Evolutionary conservation across 2,329 filamentous ascomycete genomes (phyloP).

Genomic region (Neonectria neomacrospora): DNA sequence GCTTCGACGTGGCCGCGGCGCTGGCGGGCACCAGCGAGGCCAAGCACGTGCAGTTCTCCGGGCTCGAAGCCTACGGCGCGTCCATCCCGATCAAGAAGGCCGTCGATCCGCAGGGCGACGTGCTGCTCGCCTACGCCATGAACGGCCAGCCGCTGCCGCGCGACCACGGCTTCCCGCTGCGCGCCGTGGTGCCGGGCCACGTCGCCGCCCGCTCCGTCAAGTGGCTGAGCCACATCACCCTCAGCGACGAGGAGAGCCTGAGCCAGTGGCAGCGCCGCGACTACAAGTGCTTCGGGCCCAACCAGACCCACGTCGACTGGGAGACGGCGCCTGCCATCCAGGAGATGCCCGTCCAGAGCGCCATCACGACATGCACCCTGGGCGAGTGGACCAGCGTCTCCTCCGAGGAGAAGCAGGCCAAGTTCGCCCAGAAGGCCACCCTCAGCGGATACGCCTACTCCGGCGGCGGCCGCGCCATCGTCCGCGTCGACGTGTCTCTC

Average conservation of each 20-base stretch:
- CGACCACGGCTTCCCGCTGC: conserved; percentile 74
- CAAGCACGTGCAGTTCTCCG: conserved; percentile 67
- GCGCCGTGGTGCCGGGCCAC: conserved; percentile 71
- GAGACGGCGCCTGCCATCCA: conserved; percentile 72
- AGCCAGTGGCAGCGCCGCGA: conserved; percentile 74
- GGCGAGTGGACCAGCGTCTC: conserved; percentile 48
- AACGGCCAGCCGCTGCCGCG: conserved; percentile 70
- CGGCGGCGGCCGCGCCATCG: conserved; percentile 72
- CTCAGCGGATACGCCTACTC: conserved; percentile 75
- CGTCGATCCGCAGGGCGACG: conserved; percentile 70
- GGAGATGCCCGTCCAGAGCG: conserved; percentile 75
- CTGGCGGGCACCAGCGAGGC: conserved; percentile 51
- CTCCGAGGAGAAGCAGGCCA: background rate
- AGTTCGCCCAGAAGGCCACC: conserved; percentile 46
- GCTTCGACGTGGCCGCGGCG: conserved; percentile 56
- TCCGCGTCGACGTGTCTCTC: conserved; percentile 74
- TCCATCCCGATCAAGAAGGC: conserved; percentile 70
- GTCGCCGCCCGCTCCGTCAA: conserved; percentile 76
- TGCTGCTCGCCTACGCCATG: conserved; percentile 75
- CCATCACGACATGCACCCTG: conserved; percentile 65
- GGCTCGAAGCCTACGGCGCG: conserved; percentile 69
- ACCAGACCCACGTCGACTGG: conserved; percentile 70
- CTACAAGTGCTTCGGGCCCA: conserved; percentile 76
- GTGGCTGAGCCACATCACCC: conserved; percentile 72
- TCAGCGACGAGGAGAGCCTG: conserved; percentile 73